Base-by-base conservation (phyloP, 495 filamentous ascomycete species). In the Penicillium malachiteum region DNA sequence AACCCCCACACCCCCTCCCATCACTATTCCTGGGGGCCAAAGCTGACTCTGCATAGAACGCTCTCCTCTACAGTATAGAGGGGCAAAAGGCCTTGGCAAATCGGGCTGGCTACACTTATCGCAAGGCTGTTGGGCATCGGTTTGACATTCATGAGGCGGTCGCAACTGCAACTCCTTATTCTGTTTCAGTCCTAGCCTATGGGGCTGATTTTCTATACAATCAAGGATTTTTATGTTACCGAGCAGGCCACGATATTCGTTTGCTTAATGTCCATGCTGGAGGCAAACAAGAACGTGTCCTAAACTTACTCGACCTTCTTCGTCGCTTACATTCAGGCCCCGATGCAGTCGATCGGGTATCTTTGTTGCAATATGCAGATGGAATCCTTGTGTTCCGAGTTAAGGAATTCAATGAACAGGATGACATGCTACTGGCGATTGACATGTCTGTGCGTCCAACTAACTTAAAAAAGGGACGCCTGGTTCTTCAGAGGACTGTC, bases 171-270 rank as follows among this genome's bases (percentile, higher is more conserved):
- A 65, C 74, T 5, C 89, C 89, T 0, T 90, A 83, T 57, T 77
- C 82, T 1, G 79, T 82, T 8, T 78, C 78, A 0, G 72, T 85
- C 2, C 62, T 91, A 11, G 86, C 79, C 11, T 74, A 84, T 48
- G 85, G 80, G 5, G 75, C 82, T 21, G 74, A 78, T 8, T 91
- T 86, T 71, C 63, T 85, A 7, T 90, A 87, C 65, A 67, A 75
- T 26, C 75, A 84, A 26, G 88, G 89, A 14, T 69, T 81, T 3
- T 71, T 91, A 7, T 87, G 82, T 54, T 88, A 90, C 59, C 75
- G 81, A 9, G 63, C 75, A 21, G 73, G 76, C 10, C 71, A 80
- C 26, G 76, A 71, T 65, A 74, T 92, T 37, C 85, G 87, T n/a
- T 65, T 89, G 12, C 69, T 89, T 42, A 75, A 90, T 51, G 68